A percentile compares a stretch with the other conserved stretches of the same genome.
These are phyloP conservation scores for Podospora pseudopauciseta DNA, from an alignment of 495 filamentous ascomycete genomes.

Conservation along the genomic window DNA sequence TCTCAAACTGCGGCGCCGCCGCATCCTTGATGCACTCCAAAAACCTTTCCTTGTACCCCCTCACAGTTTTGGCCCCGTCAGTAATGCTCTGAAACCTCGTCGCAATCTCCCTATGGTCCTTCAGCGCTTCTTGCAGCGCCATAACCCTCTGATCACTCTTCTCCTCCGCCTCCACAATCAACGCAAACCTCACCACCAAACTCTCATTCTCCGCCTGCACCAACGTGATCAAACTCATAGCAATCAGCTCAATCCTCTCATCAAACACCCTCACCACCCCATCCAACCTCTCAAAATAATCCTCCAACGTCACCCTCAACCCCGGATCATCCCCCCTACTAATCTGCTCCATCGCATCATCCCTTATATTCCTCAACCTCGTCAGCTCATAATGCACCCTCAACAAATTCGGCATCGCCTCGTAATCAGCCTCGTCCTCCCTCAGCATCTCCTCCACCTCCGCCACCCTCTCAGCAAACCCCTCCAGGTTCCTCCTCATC, in stretches of 20 bases:
- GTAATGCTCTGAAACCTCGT: constrained; percentile 91
- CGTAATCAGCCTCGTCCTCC: constrained; percentile 76
- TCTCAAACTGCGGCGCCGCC: constrained; percentile 70
- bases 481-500: constrained; percentile 86
- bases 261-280: constrained; percentile 90
- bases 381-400: constrained; percentile 87
- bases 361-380: constrained; percentile 83
- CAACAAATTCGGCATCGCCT: constrained; percentile 90
- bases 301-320: constrained; percentile 72
- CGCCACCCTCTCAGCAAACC: constrained; percentile 70
- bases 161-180: constrained; percentile 93
- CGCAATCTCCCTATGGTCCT: constrained; percentile 90
- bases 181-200: constrained; percentile 82
- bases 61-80: constrained; percentile 81
- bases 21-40: constrained; percentile 70
- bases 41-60: constrained; percentile 97
- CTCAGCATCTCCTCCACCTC: constrained; percentile 69
- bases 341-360: constrained; percentile 95
- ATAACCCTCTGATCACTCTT: constrained; percentile 87
- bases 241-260: constrained; percentile 83
- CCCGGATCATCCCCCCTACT: constrained; percentile 66
- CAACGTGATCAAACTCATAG: constrained; percentile 83
- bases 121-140: constrained; percentile 88
- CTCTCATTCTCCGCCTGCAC: constrained; percentile 80
- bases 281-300: constrained; percentile 86